A percentile compares a stretch with the other conserved stretches of the same genome.
phyloP scores from a whole-genome alignment of 2,329 filamentous ascomycete species.

The Hypoxylon sp. region DNA sequence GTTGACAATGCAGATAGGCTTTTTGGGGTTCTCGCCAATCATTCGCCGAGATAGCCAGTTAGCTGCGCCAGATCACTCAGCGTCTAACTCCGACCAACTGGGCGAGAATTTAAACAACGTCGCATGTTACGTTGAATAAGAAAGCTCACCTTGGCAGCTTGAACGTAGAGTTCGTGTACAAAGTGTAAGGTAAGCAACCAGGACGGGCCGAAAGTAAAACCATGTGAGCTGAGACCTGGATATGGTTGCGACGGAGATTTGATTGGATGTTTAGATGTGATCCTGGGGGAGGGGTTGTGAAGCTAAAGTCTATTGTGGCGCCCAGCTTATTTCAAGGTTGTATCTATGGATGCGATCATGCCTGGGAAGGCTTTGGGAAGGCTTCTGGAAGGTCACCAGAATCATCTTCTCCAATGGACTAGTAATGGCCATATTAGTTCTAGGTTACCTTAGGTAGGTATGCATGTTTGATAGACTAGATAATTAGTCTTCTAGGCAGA shows the following conservation, averaged over 20 bases:
- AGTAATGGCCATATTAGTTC: background rate
- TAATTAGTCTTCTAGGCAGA: background rate
- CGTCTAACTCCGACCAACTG: background rate
- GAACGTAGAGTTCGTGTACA: constrained; percentile 10
- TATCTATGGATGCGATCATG: background rate
- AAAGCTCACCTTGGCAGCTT: background rate
- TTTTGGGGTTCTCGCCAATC: background rate
- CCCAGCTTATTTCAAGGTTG: background rate
- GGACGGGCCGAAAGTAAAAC: constrained; percentile 34
- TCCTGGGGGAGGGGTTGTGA: background rate
- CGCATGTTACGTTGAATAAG: constrained; percentile 9
- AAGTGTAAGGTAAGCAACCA: constrained; percentile 25
- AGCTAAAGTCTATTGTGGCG: background rate
- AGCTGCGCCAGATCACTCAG: background rate
- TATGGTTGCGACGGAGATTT: constrained; percentile 12
- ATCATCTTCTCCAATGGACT: background rate
- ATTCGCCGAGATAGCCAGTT: background rate
- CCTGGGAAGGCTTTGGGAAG: constrained; percentile 27
- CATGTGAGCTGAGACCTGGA: constrained; percentile 16
- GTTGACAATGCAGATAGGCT: background rate
- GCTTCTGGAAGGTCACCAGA: constrained; percentile 39
- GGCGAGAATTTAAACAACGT: background rate
- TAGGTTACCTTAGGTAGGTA: background rate
- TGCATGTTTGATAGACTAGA: background rate
- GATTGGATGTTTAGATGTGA: background rate